phyloP scores from a whole-genome alignment of 2,329 filamentous ascomycete species.

The Biscogniauxia marginata region DNA sequence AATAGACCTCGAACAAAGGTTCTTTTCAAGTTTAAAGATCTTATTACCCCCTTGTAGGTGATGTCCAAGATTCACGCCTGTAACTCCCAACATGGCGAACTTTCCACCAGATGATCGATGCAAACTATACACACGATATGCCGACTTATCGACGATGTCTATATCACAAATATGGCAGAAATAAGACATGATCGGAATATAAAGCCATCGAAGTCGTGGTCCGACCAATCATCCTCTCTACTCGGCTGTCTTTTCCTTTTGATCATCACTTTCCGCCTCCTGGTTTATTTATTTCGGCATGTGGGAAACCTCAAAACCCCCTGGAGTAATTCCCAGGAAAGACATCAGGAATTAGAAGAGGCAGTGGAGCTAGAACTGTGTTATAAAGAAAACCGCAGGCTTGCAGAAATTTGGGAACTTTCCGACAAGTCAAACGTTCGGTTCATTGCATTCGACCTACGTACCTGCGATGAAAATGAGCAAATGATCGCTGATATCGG shows the following conservation, averaged over 20 bases:
- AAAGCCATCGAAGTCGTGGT: background rate
- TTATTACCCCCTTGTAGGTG: background rate
- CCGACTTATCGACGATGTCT: background rate
- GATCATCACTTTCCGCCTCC: background rate
- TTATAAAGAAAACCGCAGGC: background rate
- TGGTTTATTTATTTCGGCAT: background rate
- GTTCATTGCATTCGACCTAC: slow-evolving; percentile 2
- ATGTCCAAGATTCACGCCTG: background rate
- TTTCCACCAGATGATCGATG: background rate
- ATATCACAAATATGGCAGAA: background rate
- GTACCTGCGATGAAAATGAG: background rate
- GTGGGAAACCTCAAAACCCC: background rate
- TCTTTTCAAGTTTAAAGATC: too few relatives aligned
- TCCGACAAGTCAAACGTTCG: background rate
- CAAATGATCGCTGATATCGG: slow-evolving; percentile 7
- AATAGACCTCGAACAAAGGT: too few relatives aligned
- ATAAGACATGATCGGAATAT: background rate
- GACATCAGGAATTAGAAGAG: background rate
- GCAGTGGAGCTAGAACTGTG: background rate
- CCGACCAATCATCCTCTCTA: background rate
- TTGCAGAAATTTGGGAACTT: background rate
- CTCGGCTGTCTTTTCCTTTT: background rate
- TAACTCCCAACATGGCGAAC: background rate
- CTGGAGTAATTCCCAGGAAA: background rate
- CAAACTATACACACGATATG: background rate